phyloP scores from a whole-genome alignment of 1,284 basidiomycete species.

The Trametes sp. region DNA sequence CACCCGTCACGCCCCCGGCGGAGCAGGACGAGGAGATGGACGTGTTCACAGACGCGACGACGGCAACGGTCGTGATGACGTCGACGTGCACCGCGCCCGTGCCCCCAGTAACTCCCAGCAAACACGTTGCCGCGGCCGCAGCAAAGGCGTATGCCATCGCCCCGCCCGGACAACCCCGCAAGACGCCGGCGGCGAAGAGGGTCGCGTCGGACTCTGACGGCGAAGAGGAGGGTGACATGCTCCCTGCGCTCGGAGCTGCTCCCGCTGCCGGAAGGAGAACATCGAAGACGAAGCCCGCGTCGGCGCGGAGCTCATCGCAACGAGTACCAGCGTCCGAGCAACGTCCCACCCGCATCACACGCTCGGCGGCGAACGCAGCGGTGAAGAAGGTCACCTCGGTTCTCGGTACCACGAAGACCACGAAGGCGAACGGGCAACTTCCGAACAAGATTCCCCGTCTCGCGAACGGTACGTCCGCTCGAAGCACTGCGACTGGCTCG shows the following conservation, averaged over 20 bases:
- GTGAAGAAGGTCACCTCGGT: slow-evolving; percentile 54
- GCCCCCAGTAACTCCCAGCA: slow-evolving; percentile 81
- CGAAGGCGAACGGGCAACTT: slow-evolving; percentile 50
- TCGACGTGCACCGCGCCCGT: slow-evolving; percentile 46
- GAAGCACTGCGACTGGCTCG: slow-evolving; percentile 44
- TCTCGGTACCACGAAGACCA: slow-evolving; percentile 33
- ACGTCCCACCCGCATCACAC: slow-evolving; percentile 72
- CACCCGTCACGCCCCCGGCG: slow-evolving; percentile 83
- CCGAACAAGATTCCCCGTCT: slow-evolving; percentile 83
- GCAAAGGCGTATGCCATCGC: slow-evolving; percentile 72
- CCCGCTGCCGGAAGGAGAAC: slow-evolving; percentile 45
- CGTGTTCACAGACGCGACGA: slow-evolving; percentile 49
- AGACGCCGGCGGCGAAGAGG: slow-evolving; percentile 82
- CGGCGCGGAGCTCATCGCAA: slow-evolving; percentile 47
- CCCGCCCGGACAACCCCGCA: slow-evolving; percentile 85
- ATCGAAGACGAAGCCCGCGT: slow-evolving; percentile 53
- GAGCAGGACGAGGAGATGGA: slow-evolving; percentile 67
- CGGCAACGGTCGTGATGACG: slow-evolving; percentile 43
- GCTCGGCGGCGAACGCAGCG: slow-evolving; percentile 68
- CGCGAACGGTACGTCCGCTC: slow-evolving; percentile 58
- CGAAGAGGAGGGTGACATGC: slow-evolving; percentile 64
- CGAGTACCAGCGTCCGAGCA: slow-evolving; percentile 70
- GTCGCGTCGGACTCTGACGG: slow-evolving; percentile 65
- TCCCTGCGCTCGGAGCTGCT: slow-evolving; percentile 65
- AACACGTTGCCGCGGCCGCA: slow-evolving; percentile 71